Percentiles rank a stretch among this genome's conserved stretches.
Evolutionary conservation across 2,329 filamentous ascomycete species (phyloP).

Genomic region (Xylariaceae sp.): DNA sequence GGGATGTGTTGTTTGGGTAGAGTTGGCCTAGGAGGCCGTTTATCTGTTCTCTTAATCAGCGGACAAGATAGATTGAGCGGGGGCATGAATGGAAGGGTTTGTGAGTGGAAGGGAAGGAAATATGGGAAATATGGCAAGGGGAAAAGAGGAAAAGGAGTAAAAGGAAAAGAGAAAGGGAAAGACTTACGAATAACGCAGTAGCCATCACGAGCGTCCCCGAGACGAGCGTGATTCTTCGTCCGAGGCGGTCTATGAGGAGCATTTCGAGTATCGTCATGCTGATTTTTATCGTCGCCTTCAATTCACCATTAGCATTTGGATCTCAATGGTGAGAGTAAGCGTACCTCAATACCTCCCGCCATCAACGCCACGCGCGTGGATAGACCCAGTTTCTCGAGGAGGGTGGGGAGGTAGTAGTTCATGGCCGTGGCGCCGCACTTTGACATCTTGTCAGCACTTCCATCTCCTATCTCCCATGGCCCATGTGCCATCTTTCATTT

Average conservation of each 20-base stretch:
- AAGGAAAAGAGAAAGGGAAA: too few relatives aligned
- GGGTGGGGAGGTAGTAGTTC: constrained; percentile 54
- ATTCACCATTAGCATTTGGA: neutral
- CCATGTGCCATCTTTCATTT: too few relatives aligned
- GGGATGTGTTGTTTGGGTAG: constrained; percentile 47
- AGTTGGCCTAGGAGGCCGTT: constrained; percentile 48
- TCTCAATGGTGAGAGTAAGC: neutral
- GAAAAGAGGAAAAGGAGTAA: too few relatives aligned
- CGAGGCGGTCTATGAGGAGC: constrained; percentile 50
- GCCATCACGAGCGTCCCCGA: constrained; percentile 49
- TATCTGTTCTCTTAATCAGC: too few relatives aligned
- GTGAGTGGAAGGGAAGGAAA: too few relatives aligned
- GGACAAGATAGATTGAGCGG: too few relatives aligned
- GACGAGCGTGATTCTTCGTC: constrained; percentile 44
- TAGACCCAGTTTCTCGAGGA: constrained; percentile 48
- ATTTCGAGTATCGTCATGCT: constrained; percentile 52
- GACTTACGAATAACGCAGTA: constrained; percentile 43
- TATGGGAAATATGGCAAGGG: too few relatives aligned
- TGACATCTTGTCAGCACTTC: too few relatives aligned
- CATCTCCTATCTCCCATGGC: too few relatives aligned
- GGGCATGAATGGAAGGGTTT: too few relatives aligned
- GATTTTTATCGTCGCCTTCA: constrained; percentile 48
- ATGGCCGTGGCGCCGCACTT: constrained; percentile 53
- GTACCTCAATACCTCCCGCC: constrained; percentile 47
- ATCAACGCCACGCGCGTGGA: constrained; percentile 44